Evolutionary conservation across 2,329 filamentous ascomycete species (phyloP), one percentile per base, ranked within the genome.

Genomic region (Beauveria caledonica): DNA sequence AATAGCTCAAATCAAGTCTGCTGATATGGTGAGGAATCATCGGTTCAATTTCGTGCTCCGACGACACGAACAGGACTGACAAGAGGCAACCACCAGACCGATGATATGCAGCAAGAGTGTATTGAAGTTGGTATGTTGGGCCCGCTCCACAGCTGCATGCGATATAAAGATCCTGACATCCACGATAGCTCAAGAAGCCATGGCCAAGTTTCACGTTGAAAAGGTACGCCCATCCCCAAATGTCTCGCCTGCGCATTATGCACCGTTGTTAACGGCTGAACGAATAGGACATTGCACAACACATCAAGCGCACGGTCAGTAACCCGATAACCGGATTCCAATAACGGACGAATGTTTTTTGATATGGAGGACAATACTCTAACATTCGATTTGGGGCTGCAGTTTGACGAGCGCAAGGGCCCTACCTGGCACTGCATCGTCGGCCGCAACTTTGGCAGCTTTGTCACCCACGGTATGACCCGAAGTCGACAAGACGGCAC

Each of bases 361-460:
- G 8, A 19, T 1, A 10, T 5, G 19, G 11, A 21, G 33, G 27
- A 23, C 1, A 42, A 45, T 21, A 7, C 36, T 52, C 39, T 61
- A 27, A 48, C 49, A 51, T n/a, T 19, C 6, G 17, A 4, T 46
- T 27, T 51, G 48, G 19, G 17, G 10, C n/a, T 44, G 48, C 69
- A 97, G 93, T 97, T 99, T 70, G 94, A 99, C 74, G 89, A 90
- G 70, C 88, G 92, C 73, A 97, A 97, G 80, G 94, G 94, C 40
- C 92, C 93, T 64, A 99, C 94, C 73, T 99, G 93, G 94, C 94
- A 99, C 78, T 99, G 94, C 78, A 97, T 99, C 67, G 94, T 99
- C 39, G 94, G 94, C 64, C 85, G 94, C 68, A 97, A 99, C 82
- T 99, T 99, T 78, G 94, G 94, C 68, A 97, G 93, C 78, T 99